phyloP scores from a whole-genome alignment of 306 rosid species.

The Cicer yamashitae region DNA sequence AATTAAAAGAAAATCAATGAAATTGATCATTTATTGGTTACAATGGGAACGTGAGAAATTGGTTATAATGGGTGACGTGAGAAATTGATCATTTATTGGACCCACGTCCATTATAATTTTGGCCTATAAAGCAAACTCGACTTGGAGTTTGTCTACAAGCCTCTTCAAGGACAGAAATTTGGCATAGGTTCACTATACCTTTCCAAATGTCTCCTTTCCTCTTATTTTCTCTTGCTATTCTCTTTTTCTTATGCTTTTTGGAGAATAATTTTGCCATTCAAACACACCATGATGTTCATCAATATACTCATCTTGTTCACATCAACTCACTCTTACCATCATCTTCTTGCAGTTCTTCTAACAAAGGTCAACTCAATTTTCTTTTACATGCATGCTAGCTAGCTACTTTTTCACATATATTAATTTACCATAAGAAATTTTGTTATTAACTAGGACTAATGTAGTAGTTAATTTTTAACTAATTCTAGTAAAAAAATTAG shows the following conservation, averaged over 20 bases:
- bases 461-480: too few relatives aligned
- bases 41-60: constrained; percentile 30
- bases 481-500: background rate
- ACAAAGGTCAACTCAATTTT: constrained; percentile 49
- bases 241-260: constrained; percentile 28
- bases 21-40: background rate
- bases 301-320: constrained; percentile 38
- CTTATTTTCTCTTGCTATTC: background rate
- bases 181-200: constrained; percentile 8
- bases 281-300: constrained; percentile 15
- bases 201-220: constrained; percentile 42
- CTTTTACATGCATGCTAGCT: constrained; percentile 19
- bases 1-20: too few relatives aligned
- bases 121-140: constrained; percentile 39
- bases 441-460: too few relatives aligned
- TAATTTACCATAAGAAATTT: too few relatives aligned
- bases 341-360: constrained; percentile 56
- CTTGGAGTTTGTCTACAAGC: background rate
- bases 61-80: constrained; percentile 37
- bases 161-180: background rate
- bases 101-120: constrained; percentile 4
- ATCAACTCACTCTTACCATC: constrained; percentile 62
- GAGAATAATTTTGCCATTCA: constrained; percentile 39
- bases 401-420: background rate
- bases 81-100: constrained; percentile 2